A percentile compares a stretch with the other conserved stretches of the same genome.
phyloP scores from a whole-genome alignment of 768 basidiomycete genomes.

The Suillus luteus region DNA sequence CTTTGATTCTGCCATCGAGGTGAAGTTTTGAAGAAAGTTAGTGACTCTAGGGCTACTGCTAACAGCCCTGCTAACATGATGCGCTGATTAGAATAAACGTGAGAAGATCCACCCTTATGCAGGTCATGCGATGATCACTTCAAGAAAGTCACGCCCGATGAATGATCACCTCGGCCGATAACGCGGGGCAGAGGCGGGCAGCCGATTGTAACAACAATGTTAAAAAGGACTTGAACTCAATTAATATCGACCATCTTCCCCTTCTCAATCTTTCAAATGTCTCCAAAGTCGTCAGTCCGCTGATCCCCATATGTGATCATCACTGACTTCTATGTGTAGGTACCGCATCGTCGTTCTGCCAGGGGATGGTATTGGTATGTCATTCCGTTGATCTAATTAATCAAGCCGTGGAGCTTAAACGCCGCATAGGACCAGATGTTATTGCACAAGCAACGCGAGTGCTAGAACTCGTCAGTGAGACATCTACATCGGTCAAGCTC shows the following conservation, averaged over 20 bases:
- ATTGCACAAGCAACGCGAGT: conserved; percentile 83
- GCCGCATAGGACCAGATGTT: conserved; percentile 80
- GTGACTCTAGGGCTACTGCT: too few relatives aligned
- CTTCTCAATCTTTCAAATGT: conserved; percentile 32
- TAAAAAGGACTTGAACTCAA: conserved; percentile 6
- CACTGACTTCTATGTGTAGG: conserved; percentile 39
- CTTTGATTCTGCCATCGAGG: conserved; percentile 29
- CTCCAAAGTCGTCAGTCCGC: conserved; percentile 44
- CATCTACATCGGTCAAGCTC: conserved; percentile 67
- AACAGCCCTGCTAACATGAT: not conserved
- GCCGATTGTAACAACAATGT: not conserved
- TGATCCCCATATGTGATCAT: conserved; percentile 15
- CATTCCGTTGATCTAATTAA: not conserved
- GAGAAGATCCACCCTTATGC: conserved; percentile 12
- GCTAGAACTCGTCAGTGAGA: conserved; percentile 67
- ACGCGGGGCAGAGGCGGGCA: not conserved
- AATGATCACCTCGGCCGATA: conserved; percentile 13
- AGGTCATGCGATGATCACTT: not conserved
- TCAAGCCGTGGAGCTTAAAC: not conserved
- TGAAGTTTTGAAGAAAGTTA: conserved; percentile 8
- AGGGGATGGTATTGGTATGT: conserved; percentile 95
- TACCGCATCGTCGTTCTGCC: conserved; percentile 88
- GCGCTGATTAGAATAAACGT: conserved; percentile 1
- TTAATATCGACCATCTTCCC: conserved; percentile 3
- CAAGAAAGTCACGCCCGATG: not conserved